Evolutionary conservation across 495 filamentous ascomycete species (phyloP).

Genomic region (Aspergillus olivimuriae): DNA sequence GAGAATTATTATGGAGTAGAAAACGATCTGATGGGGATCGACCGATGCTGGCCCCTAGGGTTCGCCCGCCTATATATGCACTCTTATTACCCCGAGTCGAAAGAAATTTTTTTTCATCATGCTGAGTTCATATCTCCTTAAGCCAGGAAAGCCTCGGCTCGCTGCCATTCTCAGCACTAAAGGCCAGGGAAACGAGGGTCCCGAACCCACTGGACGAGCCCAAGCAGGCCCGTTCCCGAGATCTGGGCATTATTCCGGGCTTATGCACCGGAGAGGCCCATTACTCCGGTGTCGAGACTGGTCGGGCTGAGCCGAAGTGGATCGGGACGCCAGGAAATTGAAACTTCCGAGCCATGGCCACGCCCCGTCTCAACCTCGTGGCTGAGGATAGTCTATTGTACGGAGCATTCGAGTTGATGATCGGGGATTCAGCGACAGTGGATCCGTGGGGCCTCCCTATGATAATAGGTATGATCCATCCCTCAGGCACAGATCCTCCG

Average conservation of each 20-base stretch:
- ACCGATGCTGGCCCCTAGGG: no score
- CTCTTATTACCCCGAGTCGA: no score
- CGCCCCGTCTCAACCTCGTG: not conserved
- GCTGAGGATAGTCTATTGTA: not conserved
- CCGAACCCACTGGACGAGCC: not conserved
- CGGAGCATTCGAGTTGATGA: not conserved
- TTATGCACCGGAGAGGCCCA: constrained; percentile 1
- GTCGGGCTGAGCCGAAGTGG: not conserved
- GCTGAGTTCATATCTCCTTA: no score
- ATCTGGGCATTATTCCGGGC: constrained; percentile 1
- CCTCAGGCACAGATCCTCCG: no score
- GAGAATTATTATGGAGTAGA: no score
- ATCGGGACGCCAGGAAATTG: constrained; percentile 1
- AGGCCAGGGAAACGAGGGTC: not conserved
- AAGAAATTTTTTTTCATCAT: no score
- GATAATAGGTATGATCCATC: no score
- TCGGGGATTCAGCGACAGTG: no score
- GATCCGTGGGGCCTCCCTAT: no score
- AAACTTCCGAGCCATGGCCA: constrained; percentile 1
- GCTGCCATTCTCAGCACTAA: no score
- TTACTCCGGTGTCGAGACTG: not conserved
- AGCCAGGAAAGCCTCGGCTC: constrained; percentile 1
- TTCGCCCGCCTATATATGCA: no score
- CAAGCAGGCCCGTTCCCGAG: not conserved
- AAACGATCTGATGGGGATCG: no score